Base-by-base conservation (phyloP, 176 grass and related monocot species). In the Olyra latifolia region DNA sequence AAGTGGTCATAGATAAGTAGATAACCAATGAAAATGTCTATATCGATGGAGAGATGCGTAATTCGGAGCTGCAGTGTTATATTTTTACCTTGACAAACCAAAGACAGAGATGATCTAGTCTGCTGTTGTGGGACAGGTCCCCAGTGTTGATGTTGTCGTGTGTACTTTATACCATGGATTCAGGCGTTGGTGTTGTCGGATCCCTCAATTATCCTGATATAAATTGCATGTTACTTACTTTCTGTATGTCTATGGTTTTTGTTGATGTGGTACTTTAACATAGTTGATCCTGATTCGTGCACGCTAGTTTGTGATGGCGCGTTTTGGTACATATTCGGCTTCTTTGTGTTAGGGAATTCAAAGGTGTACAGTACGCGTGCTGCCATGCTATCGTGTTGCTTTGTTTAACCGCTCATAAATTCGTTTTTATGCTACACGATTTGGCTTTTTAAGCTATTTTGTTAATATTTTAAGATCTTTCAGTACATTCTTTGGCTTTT, bases 101-200 rank as follows among this genome's bases (percentile, higher is more conserved):
- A 79, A 88, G 50, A 66, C 41, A 20, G n/a, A 65, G 43, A 79
- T 74, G 32, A 35, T 74, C 61, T n/a, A n/a, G n/a, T n/a, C n/a
- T n/a, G n/a, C n/a, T n/a, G n/a, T n/a, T n/a, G n/a, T n/a, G n/a
- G n/a, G n/a, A 57, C 28, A 50, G 60, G 74, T n/a, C 81, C 29
- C 41, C 42, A 67, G 48, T 78, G 47, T 77, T 78, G 22, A 61
- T 79, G 50, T 50, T 79, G 24, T 78, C 68, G 30, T 87, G 71
- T 69, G n/a, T n/a, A n/a, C n/a, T n/a, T n/a, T n/a, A 88, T 84
- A 88, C 86, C 48, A 83, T 88, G 74, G 80, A 59, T 58, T 48
- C 69, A 74, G 48, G 54, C 28, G 30, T 41, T 47, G 54, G 66
- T 47, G 66, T 30, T 61, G 41, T 81, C 70, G 66, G 17, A 73